Evolutionary conservation across 1,284 basidiomycete genomes (phyloP).

Genomic region (Mycosarcoma maydis): DNA sequence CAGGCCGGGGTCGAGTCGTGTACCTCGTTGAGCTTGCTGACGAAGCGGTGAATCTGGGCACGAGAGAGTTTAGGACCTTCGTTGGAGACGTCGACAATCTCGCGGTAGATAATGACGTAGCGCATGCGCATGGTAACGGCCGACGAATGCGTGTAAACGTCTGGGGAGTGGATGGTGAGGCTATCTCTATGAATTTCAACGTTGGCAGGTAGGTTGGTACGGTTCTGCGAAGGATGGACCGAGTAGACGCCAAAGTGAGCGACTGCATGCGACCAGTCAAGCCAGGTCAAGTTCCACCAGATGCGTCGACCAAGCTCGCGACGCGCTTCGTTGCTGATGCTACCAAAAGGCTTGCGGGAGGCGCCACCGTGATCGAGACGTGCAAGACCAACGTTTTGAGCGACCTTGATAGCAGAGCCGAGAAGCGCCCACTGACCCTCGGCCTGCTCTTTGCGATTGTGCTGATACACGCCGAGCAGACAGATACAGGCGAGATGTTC

Average conservation of each 20-base stretch:
- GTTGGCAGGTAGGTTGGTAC: constrained; percentile 54
- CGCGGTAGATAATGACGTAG: constrained; percentile 46
- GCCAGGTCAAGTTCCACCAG: constrained; percentile 63
- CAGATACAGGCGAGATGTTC: constrained; percentile 61
- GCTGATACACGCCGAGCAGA: constrained; percentile 62
- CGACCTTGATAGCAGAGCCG: constrained; percentile 59
- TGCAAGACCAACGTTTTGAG: constrained; percentile 41
- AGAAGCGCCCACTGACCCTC: constrained; percentile 60
- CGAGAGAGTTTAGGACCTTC: constrained; percentile 22
- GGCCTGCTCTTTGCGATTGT: constrained; percentile 60
- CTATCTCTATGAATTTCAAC: constrained; percentile 55
- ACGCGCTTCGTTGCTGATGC: constrained; percentile 45
- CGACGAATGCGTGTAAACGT: constrained; percentile 51
- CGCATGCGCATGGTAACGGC: constrained; percentile 40
- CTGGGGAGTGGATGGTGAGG: constrained; percentile 31
- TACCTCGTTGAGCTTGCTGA: constrained; percentile 50
- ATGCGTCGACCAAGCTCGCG: constrained; percentile 59
- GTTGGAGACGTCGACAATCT: constrained; percentile 43
- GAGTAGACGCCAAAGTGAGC: constrained; percentile 60
- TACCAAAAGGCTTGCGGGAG: constrained; percentile 9
- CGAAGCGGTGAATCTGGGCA: constrained; percentile 39
- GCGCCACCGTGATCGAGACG: constrained; percentile 33
- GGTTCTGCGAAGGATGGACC: constrained; percentile 58
- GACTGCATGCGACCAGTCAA: constrained; percentile 59
- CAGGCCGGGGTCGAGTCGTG: constrained; percentile 50